Base-by-base conservation (phyloP, 2,329 filamentous ascomycete species). In the Cytospora leucostoma region DNA sequence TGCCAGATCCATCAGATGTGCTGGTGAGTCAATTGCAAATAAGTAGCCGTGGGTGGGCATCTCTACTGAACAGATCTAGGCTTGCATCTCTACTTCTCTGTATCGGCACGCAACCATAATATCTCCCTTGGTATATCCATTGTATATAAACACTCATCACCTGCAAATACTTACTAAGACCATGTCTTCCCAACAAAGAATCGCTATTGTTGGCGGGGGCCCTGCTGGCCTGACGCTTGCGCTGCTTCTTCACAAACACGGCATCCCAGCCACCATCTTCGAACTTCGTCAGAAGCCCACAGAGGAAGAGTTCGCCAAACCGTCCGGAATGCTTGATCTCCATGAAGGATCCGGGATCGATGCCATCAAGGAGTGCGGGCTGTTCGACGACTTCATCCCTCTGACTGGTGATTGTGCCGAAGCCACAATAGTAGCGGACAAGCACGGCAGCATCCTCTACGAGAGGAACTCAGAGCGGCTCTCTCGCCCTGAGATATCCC, bases 151-250 rank as follows among this genome's bases (percentile, higher is more conserved):
- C 2, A 12, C 5, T 17, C 38, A 17, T 44, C 15, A 19, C 8
- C 40, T 2, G 17, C 38, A 13, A 44, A 2, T 15, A 7, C 38
- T n/a, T 27, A 4, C 27, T 3, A 2, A 11, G n/a, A 50, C 32
- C n/a, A 32, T 40, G 54, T 7, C 19, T 33, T 27, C 59, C 53
- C 51, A 53, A n/a, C 51, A 19, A 32, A 53, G 62, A 35, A 78
- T 80, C 49, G 77, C 77, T 57, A 79, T 81, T 57, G 67, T 80
- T 37, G 79, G 78, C 56, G 77, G 70, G 11, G 79, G 79, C 5
- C 78, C 78, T 1, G 72, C 71, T 3, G 81, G 80, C 38, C 75
- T 83, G 2, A 79, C 78, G 2, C 74, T 83, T 7, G 80, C 74
- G n/a, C 71, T 73, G 21, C 74, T 83, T n/a, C 77, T 84, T 5